A percentile compares a stretch with the other conserved stretches of the same genome.
phyloP scores from a whole-genome alignment of 306 rosid genomes.

The Abrus precatorius region DNA sequence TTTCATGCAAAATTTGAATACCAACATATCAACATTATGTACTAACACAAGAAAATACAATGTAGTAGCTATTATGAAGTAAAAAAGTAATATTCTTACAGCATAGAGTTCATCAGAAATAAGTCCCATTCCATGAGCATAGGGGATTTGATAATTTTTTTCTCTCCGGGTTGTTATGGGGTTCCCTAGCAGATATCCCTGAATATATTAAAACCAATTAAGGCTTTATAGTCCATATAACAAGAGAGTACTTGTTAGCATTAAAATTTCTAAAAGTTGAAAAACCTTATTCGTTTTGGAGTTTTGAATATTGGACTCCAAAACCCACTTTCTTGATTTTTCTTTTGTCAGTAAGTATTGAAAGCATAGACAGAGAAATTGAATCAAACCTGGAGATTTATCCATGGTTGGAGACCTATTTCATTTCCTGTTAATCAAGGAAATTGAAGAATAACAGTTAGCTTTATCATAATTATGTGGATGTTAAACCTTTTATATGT shows the following conservation, averaged over 20 bases:
- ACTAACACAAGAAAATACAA: not conserved
- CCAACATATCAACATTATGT: not conserved
- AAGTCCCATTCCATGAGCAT: conserved; percentile 72
- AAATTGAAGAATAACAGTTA: conserved; percentile 16
- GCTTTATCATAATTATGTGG: not conserved
- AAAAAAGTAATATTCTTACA: conserved; percentile 43
- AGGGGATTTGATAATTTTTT: conserved; percentile 35
- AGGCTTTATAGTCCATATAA: conserved; percentile 12
- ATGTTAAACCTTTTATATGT: not conserved
- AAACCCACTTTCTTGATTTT: not conserved
- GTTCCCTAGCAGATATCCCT: conserved; percentile 81
- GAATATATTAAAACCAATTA: not conserved
- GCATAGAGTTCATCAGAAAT: conserved; percentile 70
- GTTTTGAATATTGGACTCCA: not conserved
- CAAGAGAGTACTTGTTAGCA: not conserved
- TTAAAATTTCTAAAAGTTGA: not conserved
- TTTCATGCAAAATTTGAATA: not conserved
- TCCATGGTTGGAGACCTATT: conserved; percentile 51
- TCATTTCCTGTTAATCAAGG: conserved; percentile 57
- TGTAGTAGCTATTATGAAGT: not conserved
- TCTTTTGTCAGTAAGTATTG: not conserved
- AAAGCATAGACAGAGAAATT: not conserved
- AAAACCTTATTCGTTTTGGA: not conserved
- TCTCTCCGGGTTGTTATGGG: conserved; percentile 12
- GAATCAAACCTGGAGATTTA: conserved; percentile 69